Conservation (phyloP, 2,329 filamentous ascomycete species). For the Fusarium poae region DNA sequence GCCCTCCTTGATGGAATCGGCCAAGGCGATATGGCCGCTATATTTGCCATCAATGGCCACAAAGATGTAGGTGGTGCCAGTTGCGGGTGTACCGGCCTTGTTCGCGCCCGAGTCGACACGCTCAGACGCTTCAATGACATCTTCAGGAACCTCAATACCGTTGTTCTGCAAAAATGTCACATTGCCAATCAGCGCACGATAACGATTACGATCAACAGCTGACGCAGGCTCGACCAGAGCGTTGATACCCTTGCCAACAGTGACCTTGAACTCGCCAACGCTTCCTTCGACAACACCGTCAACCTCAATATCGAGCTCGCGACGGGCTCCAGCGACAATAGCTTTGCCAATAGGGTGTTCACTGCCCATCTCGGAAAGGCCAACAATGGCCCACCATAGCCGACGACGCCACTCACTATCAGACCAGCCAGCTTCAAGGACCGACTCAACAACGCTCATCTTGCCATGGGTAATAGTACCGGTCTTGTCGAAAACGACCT, state of each 20-base stretch:
- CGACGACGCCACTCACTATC: conserved; percentile 75
- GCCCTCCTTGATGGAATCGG: conserved; percentile 91
- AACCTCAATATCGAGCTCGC: conserved; percentile 76
- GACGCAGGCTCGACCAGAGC: conserved; percentile 83
- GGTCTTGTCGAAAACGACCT: conserved; percentile 95
- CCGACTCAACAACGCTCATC: conserved; percentile 87
- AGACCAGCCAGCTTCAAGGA: conserved; percentile 77
- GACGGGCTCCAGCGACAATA: conserved; percentile 80
- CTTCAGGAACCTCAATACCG: conserved; percentile 73
- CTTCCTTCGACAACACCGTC: conserved; percentile 85
- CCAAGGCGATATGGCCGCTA: conserved; percentile 84
- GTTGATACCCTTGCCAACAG: conserved; percentile 86
- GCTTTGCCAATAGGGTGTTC: conserved; percentile 97
- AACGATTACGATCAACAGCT: conserved; percentile 75
- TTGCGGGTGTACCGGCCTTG: conserved; percentile 55
- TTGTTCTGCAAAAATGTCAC: conserved; percentile 80
- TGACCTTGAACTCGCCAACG: conserved; percentile 85
- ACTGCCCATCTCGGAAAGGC: conserved; percentile 93
- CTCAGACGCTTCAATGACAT: conserved; percentile 74
- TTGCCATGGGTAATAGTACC: conserved; percentile 94
- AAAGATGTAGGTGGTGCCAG: conserved; percentile 91
- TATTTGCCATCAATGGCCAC: conserved; percentile 87
- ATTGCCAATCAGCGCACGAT: conserved; percentile 87
- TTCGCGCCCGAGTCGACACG: conserved; percentile 64
- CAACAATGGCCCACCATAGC: conserved; percentile 96